Evolutionary conservation across 108 stramenopile genomes (phyloP), one percentile per base, ranked within the genome.

Genomic region (Skeletonema potamos): DNA sequence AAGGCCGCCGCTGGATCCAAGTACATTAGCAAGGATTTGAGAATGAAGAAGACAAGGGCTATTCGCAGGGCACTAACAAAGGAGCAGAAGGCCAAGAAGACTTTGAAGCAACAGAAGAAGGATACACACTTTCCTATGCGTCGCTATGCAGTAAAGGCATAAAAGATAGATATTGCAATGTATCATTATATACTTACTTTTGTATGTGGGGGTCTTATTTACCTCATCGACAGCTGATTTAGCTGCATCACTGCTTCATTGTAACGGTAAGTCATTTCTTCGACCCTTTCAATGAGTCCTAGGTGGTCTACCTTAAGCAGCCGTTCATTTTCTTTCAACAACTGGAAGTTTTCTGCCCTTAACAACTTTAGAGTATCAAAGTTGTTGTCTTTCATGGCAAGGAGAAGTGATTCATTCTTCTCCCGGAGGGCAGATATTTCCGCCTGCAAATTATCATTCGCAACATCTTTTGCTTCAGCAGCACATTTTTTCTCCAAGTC

Each of bases 11-110:
- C 88, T 27, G 91, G 90, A 68, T 78, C 74, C 74, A 99, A 99
- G 89, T 96, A 96, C 84, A 62, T 96, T 58, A 91, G 96, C 69
- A 90, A 96, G 82, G 97, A 98, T 74, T 85, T 99, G 77, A 86
- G 99, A 77, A 48, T 83, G 69, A 99, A 98, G 97, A 95, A 96
- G 95, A 99, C 99, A 58, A 86, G 99, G 46, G 99, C 99, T 59
- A 97, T 97, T 80, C 89, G 99, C 46, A 88, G 99, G 39, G 92
- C 92, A 26, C 83, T 99, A 64, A 96, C 96, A 72, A 84, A 90
- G 84, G 88, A 86, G 11, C 89, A 99, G 86, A 72, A 72, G 70
- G 66, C 58, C 32, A 70, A 74, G 66, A 94, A 89, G 79, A 98
- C 96, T 67, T 79, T 85, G 56, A 92, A 90, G 80, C 87, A 87